Evolutionary conservation across 2,329 filamentous ascomycete genomes (phyloP), one percentile per base, ranked within the genome.

Genomic region (Aureobasidium sp.): DNA sequence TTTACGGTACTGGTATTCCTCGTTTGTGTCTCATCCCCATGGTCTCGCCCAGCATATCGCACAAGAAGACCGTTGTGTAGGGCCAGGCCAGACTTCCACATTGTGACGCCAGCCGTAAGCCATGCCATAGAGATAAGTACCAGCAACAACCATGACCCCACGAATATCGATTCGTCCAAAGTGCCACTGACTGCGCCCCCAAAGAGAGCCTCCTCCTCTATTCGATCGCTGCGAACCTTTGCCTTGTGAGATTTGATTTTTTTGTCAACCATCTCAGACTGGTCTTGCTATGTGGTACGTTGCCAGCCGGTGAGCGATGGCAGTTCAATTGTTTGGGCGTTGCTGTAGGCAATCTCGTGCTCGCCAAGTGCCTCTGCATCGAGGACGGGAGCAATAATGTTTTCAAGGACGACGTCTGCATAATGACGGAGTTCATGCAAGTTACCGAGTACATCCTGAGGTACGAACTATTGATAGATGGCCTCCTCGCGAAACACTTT

Each of bases 401-500:
- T 39, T 39, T 20, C 22, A 58, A 58, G 8, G 15, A 25, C 22
- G 55, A 48, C 31, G 15, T 47, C 55, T 58, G 55, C 55, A 58
- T 29, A 47, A 48, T 58, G 55, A 58, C 55, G 55, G 7, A 42
- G 29, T 17, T 12, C 20, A 48, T 58, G 55, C 55, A 39, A 58
- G 42, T 47, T 58, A 15, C 55, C 55, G 55, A 47, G 55, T 22
- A 29, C 20, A 29, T 48, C 42, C 31, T 29, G 29, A 58, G 55
- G 55, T 58, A 58, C 55, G 55, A 48, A 48, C 41, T 58, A 58
- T 58, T 58, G 55, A 58, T 58, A 47, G 41, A 22, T 27, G 31
- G 34, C 41, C 17, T 45, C 37, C 17, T 45, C 41, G 17, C 29
- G 31, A 44, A 45, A 36, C 53, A 47, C 53, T 57, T 34, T 44